Percentiles rank a stretch among this genome's conserved stretches.
Evolutionary conservation across 2,329 filamentous ascomycete genomes (phyloP).

Genomic region (Diaporthe humulicola): DNA sequence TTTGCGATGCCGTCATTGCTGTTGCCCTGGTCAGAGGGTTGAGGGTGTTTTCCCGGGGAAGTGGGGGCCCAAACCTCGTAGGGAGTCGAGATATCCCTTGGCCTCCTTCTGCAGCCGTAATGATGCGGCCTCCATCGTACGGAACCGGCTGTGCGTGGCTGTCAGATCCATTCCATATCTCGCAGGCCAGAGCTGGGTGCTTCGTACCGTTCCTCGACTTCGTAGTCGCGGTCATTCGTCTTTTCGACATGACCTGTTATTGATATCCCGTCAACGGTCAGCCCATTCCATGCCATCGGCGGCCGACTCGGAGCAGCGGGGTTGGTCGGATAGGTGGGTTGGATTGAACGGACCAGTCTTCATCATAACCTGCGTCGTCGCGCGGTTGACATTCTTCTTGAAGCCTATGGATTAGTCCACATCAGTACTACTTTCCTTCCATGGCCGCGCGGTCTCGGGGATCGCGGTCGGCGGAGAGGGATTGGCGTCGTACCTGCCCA

Average conservation of each 20-base stretch:
- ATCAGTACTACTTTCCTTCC: background rate
- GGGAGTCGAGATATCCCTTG: conserved; percentile 95
- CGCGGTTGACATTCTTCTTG: conserved; percentile 98
- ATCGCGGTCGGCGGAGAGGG: conserved; percentile 34
- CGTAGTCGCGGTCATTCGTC: conserved; percentile 98
- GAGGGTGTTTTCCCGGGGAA: background rate
- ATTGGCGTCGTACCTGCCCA: conserved; percentile 57
- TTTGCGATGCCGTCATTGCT: conserved; percentile 99
- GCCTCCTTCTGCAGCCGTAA: conserved; percentile 96
- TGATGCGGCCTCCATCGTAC: conserved; percentile 96
- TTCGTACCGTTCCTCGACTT: conserved; percentile 88
- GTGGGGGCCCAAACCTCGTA: conserved; percentile 74
- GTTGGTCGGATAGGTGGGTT: background rate
- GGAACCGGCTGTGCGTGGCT: conserved; percentile 81
- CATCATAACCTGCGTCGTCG: conserved; percentile 99
- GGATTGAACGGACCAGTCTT: conserved; percentile 79
- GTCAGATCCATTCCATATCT: conserved; percentile 15
- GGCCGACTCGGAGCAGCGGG: background rate
- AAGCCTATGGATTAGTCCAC: conserved; percentile 67
- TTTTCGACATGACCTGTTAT: conserved; percentile 90
- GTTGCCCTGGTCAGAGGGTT: conserved; percentile 35
- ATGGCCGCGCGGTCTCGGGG: conserved; percentile 28
- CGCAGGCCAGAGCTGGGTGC: background rate
- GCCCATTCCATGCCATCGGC: background rate
- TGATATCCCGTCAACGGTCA: conserved; percentile 52